Evolutionary conservation across 495 filamentous ascomycete species (phyloP), one percentile per base, ranked within the genome.

Genomic region (Penicillium daleae): DNA sequence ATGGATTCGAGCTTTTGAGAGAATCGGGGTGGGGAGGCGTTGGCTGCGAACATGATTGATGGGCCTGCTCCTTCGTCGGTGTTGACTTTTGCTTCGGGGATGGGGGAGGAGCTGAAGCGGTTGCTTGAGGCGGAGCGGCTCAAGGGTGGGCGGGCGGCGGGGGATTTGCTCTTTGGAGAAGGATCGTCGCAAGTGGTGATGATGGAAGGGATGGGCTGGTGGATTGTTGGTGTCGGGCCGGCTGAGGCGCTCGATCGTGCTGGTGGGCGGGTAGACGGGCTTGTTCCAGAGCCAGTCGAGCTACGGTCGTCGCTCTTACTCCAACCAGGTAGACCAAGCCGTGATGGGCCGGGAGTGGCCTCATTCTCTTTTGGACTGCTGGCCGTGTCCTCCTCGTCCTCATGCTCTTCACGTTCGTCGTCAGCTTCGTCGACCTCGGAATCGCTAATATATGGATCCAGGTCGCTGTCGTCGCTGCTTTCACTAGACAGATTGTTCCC

Each of bases 21-120:
- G 27, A 64, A 75, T 22, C 72, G 76, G 26, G 70, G 74, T 15
- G 74, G 76, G 27, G 80, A 81, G 31, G 80, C 79, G 48, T 71
- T 79, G 52, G 89, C 75, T 13, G 83, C 83, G 70, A 94, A 93
- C 88, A 90, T 93, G 57, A 94, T 94, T n/a, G 80, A 87, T 3
- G 89, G 88, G 0, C 87, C 89, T 1, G 83, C 77, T 2, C 81
- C 85, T 40, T 90, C 90, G 53, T 70, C 70, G 1, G 77, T 78
- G 10, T 87, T 84, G 12, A 93, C 83, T 44, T 80, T 82, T 29
- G 91, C 89, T 67, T 89, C 86, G 0, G 92, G 91, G 10, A 91
- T 86, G n/a, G 91, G 85, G 22, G 84, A 86, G 51, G 87, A 91
- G 21, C 88, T 88, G 70, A 94, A 93, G 80, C 71, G 85, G 57